Conservation (phyloP, 2,329 filamentous ascomycete genomes). For the Rhytidhysteron rufulum region DNA sequence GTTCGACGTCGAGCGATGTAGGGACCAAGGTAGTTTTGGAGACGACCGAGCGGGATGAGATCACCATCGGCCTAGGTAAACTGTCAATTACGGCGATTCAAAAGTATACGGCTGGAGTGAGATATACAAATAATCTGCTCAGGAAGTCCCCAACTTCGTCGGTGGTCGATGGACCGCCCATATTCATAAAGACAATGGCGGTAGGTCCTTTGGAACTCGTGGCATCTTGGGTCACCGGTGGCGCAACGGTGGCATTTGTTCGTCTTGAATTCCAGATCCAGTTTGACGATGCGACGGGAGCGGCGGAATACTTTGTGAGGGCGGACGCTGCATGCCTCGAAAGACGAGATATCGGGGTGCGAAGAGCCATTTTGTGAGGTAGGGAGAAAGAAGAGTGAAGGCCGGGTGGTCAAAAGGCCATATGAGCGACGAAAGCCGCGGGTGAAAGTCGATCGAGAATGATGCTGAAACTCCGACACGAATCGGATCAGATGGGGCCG, state of each 20-base stretch:
- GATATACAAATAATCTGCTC: constrained; percentile 82
- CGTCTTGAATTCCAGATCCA: constrained; percentile 21
- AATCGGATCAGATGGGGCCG: too few species aligned
- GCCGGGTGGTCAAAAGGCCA: too few species aligned
- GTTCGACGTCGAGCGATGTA: constrained; percentile 82
- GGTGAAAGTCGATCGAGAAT: too few species aligned
- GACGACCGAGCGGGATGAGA: constrained; percentile 87
- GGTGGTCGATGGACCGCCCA: constrained; percentile 89
- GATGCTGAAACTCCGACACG: too few species aligned
- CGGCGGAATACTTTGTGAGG: constrained; percentile 23
- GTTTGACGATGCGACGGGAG: constrained; percentile 29
- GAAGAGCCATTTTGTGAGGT: constrained; percentile 34
- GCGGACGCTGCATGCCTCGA: constrained; percentile 27
- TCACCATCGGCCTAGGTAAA: constrained; percentile 74
- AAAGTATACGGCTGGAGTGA: constrained; percentile 10
- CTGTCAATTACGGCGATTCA: constrained; percentile 13
- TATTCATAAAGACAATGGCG: constrained; percentile 98
- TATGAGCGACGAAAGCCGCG: too few species aligned
- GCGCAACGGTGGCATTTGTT: constrained; percentile 48
- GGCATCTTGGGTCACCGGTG: constrained; percentile 76
- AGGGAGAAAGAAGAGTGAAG: neutral
- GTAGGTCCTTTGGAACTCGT: constrained; percentile 74
- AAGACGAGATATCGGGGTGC: constrained; percentile 28
- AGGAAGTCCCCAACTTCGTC: constrained; percentile 87
- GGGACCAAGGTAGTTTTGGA: constrained; percentile 87